Base-by-base conservation (phyloP, 345 rosid genomes). In the Kernera saxatilis region DNA sequence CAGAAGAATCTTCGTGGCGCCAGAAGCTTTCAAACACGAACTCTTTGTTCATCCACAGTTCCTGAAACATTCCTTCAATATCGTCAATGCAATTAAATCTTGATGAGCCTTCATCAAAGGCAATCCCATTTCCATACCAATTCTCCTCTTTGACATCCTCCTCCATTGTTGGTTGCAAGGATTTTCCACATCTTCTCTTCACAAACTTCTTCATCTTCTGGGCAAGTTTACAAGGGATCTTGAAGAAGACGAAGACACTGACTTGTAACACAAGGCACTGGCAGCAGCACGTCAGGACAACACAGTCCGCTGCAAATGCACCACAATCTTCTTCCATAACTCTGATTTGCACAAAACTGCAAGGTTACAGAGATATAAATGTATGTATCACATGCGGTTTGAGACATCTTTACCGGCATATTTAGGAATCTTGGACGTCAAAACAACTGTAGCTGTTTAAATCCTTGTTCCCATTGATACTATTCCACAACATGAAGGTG, bases 21-120 rank as follows among this genome's bases (percentile, higher is more conserved):
- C 98, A 87, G 74, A 92, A 92, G 86, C 95, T 90, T 78, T 95
- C 98, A 72, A 92, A 92, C 43, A 84, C 83, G 57, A 92, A 81
- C 81, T 78, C 83, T 30, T 95, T 90, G 61, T 79, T 84, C 51
- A 54, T 55, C 1, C 77, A 83, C 27, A 84, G 67, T 27, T 84
- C 96, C 59, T 82, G 84, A 67, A 90, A 67, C 51, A 77, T 85
- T 71, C 37, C 75, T 69, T 87, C 98, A 37, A 84, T 81, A 53
- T 88, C 90, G 48, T 82, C 79, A 62, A 71, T 61, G 55, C 86
- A 84, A 44, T 56, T 67, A 37, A 35, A 33, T 21, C 81, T 64
- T 15, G 60, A 44, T 48, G 71, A 69, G 6, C 19, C 22, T 48
- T 63, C 71, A 1, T 25, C 45, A 54, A 44, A 70, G 9, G 6